Percentiles rank a stretch among this genome's conserved stretches.
Evolutionary conservation across 371 early-diverging fungal species (phyloP).

Genomic region (Mortierella sp.): DNA sequence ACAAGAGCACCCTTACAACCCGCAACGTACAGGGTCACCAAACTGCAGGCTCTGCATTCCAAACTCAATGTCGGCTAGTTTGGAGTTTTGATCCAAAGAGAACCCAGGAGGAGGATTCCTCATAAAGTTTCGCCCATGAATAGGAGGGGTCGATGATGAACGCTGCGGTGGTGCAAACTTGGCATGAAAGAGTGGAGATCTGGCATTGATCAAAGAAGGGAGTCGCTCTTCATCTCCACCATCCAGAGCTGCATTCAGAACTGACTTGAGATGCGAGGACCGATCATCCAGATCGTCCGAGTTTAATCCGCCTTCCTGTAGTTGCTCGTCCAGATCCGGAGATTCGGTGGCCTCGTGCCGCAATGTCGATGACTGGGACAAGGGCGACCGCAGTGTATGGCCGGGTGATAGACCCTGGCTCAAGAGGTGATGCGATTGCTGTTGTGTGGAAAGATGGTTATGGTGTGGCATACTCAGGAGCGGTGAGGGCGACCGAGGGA

Average conservation of each 20-base stretch:
- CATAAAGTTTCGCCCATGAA: conserved; percentile 56
- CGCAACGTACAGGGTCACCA: conserved; percentile 39
- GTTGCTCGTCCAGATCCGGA: conserved; percentile 51
- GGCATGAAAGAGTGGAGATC: conserved; percentile 53
- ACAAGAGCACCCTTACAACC: background rate
- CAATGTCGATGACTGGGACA: conserved; percentile 42
- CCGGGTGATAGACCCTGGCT: conserved; percentile 27
- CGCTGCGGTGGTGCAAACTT: conserved; percentile 63
- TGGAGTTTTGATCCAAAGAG: conserved; percentile 27
- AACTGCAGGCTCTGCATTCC: conserved; percentile 50
- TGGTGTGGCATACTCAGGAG: conserved; percentile 71
- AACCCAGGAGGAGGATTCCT: conserved; percentile 49
- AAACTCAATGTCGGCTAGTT: conserved; percentile 46
- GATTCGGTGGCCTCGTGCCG: conserved; percentile 41
- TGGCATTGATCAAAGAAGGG: conserved; percentile 24
- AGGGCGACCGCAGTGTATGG: conserved; percentile 40
- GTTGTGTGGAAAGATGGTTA: conserved; percentile 55
- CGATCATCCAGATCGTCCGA: conserved; percentile 43
- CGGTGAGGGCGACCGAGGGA: conserved; percentile 90
- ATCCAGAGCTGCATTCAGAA: conserved; percentile 68
- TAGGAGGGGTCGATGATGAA: conserved; percentile 70
- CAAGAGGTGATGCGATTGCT: conserved; percentile 51
- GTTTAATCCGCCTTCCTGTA: conserved; percentile 22
- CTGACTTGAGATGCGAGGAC: conserved; percentile 56
- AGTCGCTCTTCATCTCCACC: conserved; percentile 54